Evolutionary conservation across 2,329 filamentous ascomycete genomes (phyloP).

Genomic region (Bipolaris oryzae): DNA sequence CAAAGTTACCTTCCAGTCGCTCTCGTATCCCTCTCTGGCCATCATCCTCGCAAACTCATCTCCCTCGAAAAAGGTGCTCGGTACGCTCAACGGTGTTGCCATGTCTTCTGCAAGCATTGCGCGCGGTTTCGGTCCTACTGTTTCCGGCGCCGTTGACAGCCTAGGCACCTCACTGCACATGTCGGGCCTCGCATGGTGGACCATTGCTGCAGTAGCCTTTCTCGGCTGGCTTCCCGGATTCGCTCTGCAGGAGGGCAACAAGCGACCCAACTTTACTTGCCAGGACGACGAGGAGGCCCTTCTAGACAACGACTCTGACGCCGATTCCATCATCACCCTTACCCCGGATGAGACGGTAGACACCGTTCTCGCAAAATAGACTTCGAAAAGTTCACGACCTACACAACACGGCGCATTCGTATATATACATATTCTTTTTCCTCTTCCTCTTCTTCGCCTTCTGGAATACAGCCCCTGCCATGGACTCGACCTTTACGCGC

Average conservation of each 20-base stretch:
- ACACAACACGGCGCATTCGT: slow-evolving; percentile 19
- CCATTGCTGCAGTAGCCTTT: slow-evolving; percentile 76
- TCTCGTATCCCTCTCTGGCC: slow-evolving; percentile 88
- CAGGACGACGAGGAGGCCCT: slow-evolving; percentile 43
- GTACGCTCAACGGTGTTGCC: slow-evolving; percentile 90
- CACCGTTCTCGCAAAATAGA: slow-evolving; percentile 40
- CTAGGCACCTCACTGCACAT: slow-evolving; percentile 79
- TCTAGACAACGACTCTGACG: slow-evolving; percentile 37
- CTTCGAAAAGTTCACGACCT: slow-evolving; percentile 23
- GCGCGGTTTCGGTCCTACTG: slow-evolving; percentile 83
- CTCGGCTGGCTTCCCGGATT: slow-evolving; percentile 59
- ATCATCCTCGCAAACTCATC: slow-evolving; percentile 90
- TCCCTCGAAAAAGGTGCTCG: slow-evolving; percentile 81
- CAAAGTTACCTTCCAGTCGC: slow-evolving; percentile 91
- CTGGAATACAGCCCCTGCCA: slow-evolving; percentile 5
- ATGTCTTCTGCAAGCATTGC: slow-evolving; percentile 89
- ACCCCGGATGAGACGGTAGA: slow-evolving; percentile 39
- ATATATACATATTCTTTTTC: too few species aligned
- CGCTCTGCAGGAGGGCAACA: slow-evolving; percentile 71
- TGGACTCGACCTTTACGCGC: slow-evolving; percentile 12
- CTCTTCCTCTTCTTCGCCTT: slow-evolving; percentile 7
- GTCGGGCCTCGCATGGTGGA: slow-evolving; percentile 94
- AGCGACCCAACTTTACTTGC: slow-evolving; percentile 24
- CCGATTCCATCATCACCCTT: slow-evolving; percentile 43
- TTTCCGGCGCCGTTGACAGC: slow-evolving; percentile 85